phyloP scores from a whole-genome alignment of 768 basidiomycete species.

The Multifurca ochricompacta region DNA sequence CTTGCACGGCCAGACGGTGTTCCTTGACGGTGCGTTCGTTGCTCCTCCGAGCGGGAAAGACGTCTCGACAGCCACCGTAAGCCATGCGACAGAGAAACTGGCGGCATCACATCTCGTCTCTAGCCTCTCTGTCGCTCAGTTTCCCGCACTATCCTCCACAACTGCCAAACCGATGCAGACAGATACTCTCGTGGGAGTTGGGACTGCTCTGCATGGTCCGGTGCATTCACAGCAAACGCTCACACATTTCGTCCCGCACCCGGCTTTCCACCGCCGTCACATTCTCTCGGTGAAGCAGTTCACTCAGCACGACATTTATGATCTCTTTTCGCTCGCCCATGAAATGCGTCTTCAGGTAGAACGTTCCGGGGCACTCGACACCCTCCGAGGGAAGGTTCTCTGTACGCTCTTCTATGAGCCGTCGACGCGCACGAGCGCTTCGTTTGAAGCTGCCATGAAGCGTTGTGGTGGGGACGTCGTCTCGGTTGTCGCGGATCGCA shows the following conservation, averaged over 20 bases:
- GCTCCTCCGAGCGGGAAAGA: conserved; percentile 57
- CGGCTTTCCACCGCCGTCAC: conserved; percentile 87
- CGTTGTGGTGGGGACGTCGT: conserved; percentile 94
- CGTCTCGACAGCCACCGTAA: conserved; percentile 46
- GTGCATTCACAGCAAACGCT: conserved; percentile 33
- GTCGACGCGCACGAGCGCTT: conserved; percentile 89
- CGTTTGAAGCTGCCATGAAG: conserved; percentile 99
- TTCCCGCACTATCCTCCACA: not conserved
- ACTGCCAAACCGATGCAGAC: conserved; percentile 3
- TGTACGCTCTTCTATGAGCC: conserved; percentile 95
- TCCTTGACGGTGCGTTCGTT: conserved; percentile 76
- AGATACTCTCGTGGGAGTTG: not conserved
- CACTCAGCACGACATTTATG: conserved; percentile 79
- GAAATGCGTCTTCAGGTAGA: conserved; percentile 98
- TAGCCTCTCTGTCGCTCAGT: not conserved
- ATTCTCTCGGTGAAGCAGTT: conserved; percentile 95
- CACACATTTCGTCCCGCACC: conserved; percentile 54
- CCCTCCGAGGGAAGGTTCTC: conserved; percentile 85
- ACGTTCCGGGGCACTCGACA: conserved; percentile 78
- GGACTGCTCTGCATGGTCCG: conserved; percentile 27
- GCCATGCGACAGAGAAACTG: conserved; percentile 9
- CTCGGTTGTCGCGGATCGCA: conserved; percentile 69
- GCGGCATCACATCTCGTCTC: not conserved
- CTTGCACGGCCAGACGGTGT: conserved; percentile 80
- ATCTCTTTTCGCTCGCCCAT: conserved; percentile 88